Conservation (phyloP, 805 yeast species). For the Candida suzukii region DNA sequence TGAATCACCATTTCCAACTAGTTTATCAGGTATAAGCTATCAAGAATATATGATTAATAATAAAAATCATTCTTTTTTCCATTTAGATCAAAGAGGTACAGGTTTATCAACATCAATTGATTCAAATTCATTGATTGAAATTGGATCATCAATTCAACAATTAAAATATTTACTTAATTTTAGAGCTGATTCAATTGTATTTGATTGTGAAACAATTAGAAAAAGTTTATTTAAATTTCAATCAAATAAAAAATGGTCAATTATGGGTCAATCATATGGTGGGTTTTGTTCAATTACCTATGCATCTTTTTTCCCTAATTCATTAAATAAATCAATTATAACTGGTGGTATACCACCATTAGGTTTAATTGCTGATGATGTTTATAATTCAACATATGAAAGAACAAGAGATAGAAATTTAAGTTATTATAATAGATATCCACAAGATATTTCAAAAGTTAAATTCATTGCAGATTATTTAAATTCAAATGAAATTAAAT, state of each 20-base stretch:
- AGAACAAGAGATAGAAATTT: constrained; percentile 40
- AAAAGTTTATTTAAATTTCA: constrained; percentile 24
- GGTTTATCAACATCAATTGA: constrained; percentile 46
- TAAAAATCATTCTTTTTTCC: constrained; percentile 22
- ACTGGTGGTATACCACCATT: constrained; percentile 60
- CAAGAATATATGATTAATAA: constrained; percentile 10
- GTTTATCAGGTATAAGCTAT: constrained; percentile 8
- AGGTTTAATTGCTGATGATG: constrained; percentile 32
- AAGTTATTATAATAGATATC: constrained; percentile 41
- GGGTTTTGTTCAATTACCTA: constrained; percentile 47
- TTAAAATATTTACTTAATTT: constrained; percentile 36
- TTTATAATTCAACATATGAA: constrained; percentile 39
- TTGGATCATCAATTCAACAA: constrained; percentile 21
- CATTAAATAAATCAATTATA: constrained; percentile 36
- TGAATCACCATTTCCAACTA: constrained; percentile 24
- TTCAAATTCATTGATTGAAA: constrained; percentile 13
- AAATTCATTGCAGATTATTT: constrained; percentile 30
- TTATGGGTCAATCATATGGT: constrained; percentile 51
- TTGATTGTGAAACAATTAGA: constrained; percentile 43
- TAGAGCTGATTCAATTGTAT: constrained; percentile 46
- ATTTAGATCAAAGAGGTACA: constrained; percentile 57
- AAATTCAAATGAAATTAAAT: constrained; percentile 17
- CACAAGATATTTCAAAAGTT: constrained; percentile 36
- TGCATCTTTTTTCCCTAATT: constrained; percentile 34
- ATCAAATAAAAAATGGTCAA: constrained; percentile 33